Evolutionary conservation across 1,139 yeast genomes (phyloP).

Genomic region (Nakaseomyces sp.): DNA sequence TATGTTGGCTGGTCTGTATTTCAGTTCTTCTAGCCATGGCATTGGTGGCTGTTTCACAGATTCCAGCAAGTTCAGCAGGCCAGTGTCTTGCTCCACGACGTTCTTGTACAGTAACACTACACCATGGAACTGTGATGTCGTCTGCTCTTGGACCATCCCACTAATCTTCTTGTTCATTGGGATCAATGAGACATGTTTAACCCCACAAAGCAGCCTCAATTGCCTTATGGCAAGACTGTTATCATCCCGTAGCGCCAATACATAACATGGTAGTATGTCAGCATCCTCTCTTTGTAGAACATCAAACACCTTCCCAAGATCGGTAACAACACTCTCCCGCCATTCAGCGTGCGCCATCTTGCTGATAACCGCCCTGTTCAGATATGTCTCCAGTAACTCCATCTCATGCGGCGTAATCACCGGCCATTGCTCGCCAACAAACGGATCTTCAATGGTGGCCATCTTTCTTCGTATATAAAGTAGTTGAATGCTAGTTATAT

Average conservation of each 20-base stretch:
- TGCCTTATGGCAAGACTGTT: background rate
- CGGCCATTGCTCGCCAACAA: background rate
- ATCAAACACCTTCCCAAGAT: background rate
- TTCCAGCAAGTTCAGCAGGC: slow-evolving; percentile 1
- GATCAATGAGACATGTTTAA: background rate
- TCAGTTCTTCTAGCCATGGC: background rate
- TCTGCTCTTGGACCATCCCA: background rate
- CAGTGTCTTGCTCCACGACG: background rate
- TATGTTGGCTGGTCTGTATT: background rate
- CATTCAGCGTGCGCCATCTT: background rate
- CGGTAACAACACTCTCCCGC: background rate
- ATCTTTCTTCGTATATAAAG: too few species aligned
- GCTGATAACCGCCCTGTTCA: background rate
- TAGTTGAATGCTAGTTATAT: too few species aligned
- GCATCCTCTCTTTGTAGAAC: background rate
- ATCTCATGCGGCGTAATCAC: background rate
- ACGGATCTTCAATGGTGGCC: slow-evolving; percentile 1
- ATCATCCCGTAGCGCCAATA: background rate
- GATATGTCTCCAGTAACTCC: slow-evolving; percentile 1
- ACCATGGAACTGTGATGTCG: background rate
- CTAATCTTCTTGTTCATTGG: slow-evolving; percentile 1
- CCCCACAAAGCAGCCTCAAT: background rate
- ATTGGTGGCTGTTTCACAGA: slow-evolving; percentile 2
- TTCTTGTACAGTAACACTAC: background rate
- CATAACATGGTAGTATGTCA: background rate